A percentile compares a stretch with the other conserved stretches of the same genome.
These are phyloP conservation scores for Pleurotus tuber-regium DNA, from an alignment of 768 basidiomycete species.

Conservation along the genomic window DNA sequence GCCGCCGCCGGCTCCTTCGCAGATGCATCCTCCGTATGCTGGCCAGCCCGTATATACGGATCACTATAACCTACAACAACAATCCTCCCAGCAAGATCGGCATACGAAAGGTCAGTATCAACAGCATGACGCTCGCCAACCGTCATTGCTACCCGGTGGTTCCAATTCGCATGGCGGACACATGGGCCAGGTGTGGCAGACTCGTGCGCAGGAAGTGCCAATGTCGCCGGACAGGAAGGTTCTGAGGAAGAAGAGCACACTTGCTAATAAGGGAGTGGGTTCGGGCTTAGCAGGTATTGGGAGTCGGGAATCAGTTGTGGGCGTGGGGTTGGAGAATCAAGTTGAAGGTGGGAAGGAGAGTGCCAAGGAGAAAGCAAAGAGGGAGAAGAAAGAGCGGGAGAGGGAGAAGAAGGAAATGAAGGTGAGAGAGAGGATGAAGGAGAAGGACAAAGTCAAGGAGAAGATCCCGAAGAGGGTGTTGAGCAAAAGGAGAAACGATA, in stretches of 20 bases:
- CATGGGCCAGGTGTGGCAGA: neutral
- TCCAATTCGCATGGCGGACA: neutral
- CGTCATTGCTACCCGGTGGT: neutral
- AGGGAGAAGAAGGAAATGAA: constrained; percentile 1
- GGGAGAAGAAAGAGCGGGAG: constrained; percentile 3
- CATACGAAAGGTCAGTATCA: no score
- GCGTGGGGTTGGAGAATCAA: neutral
- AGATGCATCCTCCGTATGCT: no score
- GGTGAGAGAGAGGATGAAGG: neutral
- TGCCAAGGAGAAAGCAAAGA: neutral
- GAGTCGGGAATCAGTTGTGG: neutral
- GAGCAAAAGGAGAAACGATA: constrained; percentile 10
- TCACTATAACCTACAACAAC: no score
- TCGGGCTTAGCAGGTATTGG: neutral
- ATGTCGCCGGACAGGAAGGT: neutral
- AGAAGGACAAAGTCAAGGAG: neutral
- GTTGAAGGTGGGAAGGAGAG: neutral
- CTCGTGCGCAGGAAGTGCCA: neutral
- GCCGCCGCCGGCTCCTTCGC: no score
- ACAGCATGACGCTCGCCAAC: neutral
- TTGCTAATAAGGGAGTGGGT: neutral
- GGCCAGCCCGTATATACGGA: no score
- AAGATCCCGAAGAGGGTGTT: constrained; percentile 11
- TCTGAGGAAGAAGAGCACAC: neutral
- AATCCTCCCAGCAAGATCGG: no score